These are phyloP conservation scores for Acanthamoeba comandoni DNA, from an alignment of 208 protist species.

Conservation along the genomic window DNA sequence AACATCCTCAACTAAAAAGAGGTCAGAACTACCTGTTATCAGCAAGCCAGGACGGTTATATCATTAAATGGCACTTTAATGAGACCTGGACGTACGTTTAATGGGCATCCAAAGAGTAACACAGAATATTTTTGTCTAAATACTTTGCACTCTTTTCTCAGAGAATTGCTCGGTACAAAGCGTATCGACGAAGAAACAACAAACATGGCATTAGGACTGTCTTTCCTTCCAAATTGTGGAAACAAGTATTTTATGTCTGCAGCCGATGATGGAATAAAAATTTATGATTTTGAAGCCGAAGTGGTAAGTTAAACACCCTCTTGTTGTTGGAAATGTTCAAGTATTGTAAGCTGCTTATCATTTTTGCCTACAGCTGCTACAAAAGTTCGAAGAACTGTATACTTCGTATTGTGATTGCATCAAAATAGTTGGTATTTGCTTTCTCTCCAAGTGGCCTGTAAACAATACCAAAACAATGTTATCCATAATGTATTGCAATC, in stretches of 20 bases:
- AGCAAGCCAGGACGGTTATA: slow-evolving; percentile 64
- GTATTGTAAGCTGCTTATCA: not conserved
- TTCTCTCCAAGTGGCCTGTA: not conserved
- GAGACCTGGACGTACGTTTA: slow-evolving; percentile 72
- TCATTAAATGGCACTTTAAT: slow-evolving; percentile 73
- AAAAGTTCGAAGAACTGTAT: slow-evolving; percentile 72
- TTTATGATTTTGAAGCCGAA: slow-evolving; percentile 73
- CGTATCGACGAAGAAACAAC: slow-evolving; percentile 69
- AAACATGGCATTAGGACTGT: slow-evolving; percentile 69
- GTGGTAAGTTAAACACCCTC: no score
- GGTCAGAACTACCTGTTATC: slow-evolving; percentile 71
- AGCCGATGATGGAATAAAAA: slow-evolving; percentile 60
- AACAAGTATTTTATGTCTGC: slow-evolving; percentile 70
- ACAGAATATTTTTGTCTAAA: no score
- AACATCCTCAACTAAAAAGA: no score
- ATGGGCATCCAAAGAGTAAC: not conserved
- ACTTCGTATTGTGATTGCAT: slow-evolving; percentile 68
- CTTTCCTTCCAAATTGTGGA: slow-evolving; percentile 65
- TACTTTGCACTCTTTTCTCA: not conserved
- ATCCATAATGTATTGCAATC: no score
- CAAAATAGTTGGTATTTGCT: not conserved
- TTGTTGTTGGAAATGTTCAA: not conserved
- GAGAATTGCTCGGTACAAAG: not conserved
- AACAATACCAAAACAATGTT: not conserved
- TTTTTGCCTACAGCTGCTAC: slow-evolving; percentile 48